Evolutionary conservation across 371 early-diverging fungal species (phyloP).

Genomic region (Mucor saturninus): DNA sequence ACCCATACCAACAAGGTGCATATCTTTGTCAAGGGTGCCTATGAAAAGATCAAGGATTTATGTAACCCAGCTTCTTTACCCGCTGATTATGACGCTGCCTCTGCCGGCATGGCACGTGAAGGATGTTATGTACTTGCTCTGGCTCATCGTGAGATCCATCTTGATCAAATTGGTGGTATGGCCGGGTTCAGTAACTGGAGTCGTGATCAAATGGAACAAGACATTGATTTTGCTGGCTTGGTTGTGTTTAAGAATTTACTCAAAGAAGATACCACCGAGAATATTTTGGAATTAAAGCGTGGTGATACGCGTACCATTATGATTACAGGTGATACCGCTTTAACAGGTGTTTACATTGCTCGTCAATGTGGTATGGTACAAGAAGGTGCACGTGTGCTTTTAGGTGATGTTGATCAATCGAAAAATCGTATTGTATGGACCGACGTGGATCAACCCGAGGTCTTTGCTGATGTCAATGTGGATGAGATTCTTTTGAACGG

Average conservation of each 20-base stretch:
- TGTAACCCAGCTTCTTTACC: constrained; percentile 62
- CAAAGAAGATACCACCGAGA: constrained; percentile 77
- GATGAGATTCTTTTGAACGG: constrained; percentile 39
- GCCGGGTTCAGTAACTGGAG: constrained; percentile 48
- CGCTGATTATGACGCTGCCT: constrained; percentile 61
- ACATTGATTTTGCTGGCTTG: constrained; percentile 71
- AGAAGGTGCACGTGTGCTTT: constrained; percentile 37
- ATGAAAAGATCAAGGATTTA: constrained; percentile 74
- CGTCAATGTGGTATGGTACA: constrained; percentile 77
- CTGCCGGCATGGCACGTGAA: constrained; percentile 64
- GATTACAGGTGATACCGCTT: constrained; percentile 93
- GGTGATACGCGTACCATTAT: constrained; percentile 84
- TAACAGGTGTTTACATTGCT: constrained; percentile 89
- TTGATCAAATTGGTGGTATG: constrained; percentile 41
- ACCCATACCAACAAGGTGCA: constrained; percentile 59
- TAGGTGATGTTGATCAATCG: constrained; percentile 54
- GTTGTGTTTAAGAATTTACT: constrained; percentile 88
- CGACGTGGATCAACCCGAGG: constrained; percentile 57
- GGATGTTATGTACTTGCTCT: constrained; percentile 85
- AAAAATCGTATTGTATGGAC: constrained; percentile 49
- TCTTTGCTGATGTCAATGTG: constrained; percentile 39
- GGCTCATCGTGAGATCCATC: constrained; percentile 62
- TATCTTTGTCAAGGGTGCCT: constrained; percentile 86
- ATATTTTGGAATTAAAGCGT: constrained; percentile 73
- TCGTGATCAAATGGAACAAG: constrained; percentile 74